These are phyloP conservation scores for Lipomyces japonicus DNA, from an alignment of 805 yeast genomes.

Conservation along the genomic window DNA sequence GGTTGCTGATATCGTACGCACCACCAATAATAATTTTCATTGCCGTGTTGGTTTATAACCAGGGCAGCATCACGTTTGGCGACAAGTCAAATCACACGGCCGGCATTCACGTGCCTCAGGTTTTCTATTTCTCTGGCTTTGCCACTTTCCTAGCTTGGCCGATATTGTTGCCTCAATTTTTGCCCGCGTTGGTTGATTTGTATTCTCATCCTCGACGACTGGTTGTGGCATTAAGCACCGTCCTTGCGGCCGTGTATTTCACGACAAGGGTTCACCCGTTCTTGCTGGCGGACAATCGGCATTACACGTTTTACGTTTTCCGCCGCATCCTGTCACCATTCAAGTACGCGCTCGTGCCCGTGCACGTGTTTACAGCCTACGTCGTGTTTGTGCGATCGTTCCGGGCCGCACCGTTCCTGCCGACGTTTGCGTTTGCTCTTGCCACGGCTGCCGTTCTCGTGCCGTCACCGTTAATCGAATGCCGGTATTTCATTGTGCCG, in stretches of 20 bases:
- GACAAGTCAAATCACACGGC: slow-evolving; percentile 81
- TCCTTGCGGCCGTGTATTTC: slow-evolving; percentile 49
- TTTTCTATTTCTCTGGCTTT: slow-evolving; percentile 72
- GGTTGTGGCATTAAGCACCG: slow-evolving; percentile 26
- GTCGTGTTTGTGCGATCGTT: slow-evolving; percentile 44
- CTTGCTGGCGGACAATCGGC: slow-evolving; percentile 89
- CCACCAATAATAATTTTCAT: slow-evolving; percentile 42
- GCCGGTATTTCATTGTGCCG: slow-evolving; percentile 86
- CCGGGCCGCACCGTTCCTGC: slow-evolving; percentile 4
- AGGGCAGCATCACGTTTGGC: slow-evolving; percentile 81
- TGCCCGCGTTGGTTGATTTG: slow-evolving; percentile 4
- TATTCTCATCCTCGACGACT: not conserved
- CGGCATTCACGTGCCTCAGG: slow-evolving; percentile 70
- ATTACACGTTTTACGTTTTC: slow-evolving; percentile 84
- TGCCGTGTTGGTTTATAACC: slow-evolving; percentile 57
- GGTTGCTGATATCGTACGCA: slow-evolving; percentile 3
- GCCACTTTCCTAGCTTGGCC: slow-evolving; percentile 67
- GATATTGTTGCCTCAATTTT: slow-evolving; percentile 52
- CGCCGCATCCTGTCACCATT: slow-evolving; percentile 53
- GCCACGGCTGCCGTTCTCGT: slow-evolving; percentile 61
- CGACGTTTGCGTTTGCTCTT: slow-evolving; percentile 44
- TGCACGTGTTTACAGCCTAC: slow-evolving; percentile 67
- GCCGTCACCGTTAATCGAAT: slow-evolving; percentile 92
- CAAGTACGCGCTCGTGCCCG: slow-evolving; percentile 51
- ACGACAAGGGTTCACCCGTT: slow-evolving; percentile 85